Percentiles rank a stretch among this genome's conserved stretches.
Evolutionary conservation across 345 rosid genomes (phyloP).

Genomic region (Citrus medica): DNA sequence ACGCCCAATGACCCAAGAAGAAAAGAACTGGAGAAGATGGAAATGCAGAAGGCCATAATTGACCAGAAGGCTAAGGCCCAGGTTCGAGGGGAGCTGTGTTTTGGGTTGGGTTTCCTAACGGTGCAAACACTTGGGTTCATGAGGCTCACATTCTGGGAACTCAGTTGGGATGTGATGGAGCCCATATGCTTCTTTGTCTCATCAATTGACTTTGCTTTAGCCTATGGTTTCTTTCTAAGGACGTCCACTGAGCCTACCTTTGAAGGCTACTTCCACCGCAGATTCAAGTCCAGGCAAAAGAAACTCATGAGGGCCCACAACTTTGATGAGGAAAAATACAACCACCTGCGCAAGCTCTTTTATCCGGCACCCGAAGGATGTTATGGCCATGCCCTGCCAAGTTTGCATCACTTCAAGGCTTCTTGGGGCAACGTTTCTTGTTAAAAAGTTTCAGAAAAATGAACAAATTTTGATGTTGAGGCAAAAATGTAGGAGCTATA

Average conservation of each 20-base stretch:
- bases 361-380: conserved; percentile 15
- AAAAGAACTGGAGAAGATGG: conserved; percentile 50
- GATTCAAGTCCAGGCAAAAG: conserved; percentile 57
- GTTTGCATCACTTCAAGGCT: neutral
- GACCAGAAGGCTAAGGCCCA: conserved; percentile 43
- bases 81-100: conserved; percentile 62
- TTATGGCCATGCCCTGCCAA: neutral
- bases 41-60: conserved; percentile 52
- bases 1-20: conserved; percentile 63
- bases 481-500: neutral
- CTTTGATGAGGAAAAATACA: conserved; percentile 47
- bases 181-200: conserved; percentile 88
- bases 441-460: neutral
- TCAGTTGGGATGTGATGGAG: conserved; percentile 95
- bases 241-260: conserved; percentile 82
- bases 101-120: conserved; percentile 54
- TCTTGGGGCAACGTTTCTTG: neutral
- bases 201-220: conserved; percentile 51
- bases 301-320: conserved; percentile 46
- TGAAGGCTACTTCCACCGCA: conserved; percentile 60
- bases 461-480: neutral
- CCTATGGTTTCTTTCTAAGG: conserved; percentile 63
- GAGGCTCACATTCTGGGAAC: conserved; percentile 96
- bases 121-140: conserved; percentile 69
- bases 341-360: conserved; percentile 39